Evolutionary conservation across 441 rosid genomes (phyloP).

Genomic region (Populus hybrid): DNA sequence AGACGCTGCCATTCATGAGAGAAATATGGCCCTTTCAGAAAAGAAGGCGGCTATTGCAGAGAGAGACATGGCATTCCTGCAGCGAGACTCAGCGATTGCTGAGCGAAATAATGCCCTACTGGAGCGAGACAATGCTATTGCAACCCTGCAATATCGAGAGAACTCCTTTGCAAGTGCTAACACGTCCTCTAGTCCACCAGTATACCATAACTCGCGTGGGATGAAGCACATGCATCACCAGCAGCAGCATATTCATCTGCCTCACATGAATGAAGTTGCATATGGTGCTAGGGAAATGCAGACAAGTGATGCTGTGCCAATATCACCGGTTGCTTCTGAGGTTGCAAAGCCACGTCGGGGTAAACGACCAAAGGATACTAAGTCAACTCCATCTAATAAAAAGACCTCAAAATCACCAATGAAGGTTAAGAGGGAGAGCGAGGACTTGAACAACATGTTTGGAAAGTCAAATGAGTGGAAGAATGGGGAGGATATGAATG

Average conservation of each 20-base stretch:
- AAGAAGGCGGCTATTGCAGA: slow-evolving; percentile 89
- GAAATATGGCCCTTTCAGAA: slow-evolving; percentile 83
- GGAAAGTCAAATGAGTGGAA: slow-evolving; percentile 56
- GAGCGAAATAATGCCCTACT: slow-evolving; percentile 80
- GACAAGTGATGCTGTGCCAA: slow-evolving; percentile 38
- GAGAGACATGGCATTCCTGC: slow-evolving; percentile 87
- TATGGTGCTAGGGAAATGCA: slow-evolving; percentile 63
- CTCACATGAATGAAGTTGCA: slow-evolving; percentile 52
- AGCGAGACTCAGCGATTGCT: slow-evolving; percentile 87
- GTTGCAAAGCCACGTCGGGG: slow-evolving; percentile 61
- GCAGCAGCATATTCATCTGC: slow-evolving; percentile 52
- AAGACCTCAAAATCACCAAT: slow-evolving; percentile 57
- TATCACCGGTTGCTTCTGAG: slow-evolving; percentile 51
- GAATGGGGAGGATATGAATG: slow-evolving; percentile 42
- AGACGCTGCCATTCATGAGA: slow-evolving; percentile 89
- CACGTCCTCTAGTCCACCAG: slow-evolving; percentile 62
- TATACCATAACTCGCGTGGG: slow-evolving; percentile 79
- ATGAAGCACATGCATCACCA: slow-evolving; percentile 77
- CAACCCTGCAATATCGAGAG: slow-evolving; percentile 85
- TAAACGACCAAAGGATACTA: slow-evolving; percentile 65
- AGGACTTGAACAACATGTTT: slow-evolving; percentile 59
- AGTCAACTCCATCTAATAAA: slow-evolving; percentile 47
- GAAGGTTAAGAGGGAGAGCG: slow-evolving; percentile 73
- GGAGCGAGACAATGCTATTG: slow-evolving; percentile 85
- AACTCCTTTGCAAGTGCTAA: slow-evolving; percentile 53